Conservation (phyloP, 805 yeast genomes). For the Candida manassasensis region DNA sequence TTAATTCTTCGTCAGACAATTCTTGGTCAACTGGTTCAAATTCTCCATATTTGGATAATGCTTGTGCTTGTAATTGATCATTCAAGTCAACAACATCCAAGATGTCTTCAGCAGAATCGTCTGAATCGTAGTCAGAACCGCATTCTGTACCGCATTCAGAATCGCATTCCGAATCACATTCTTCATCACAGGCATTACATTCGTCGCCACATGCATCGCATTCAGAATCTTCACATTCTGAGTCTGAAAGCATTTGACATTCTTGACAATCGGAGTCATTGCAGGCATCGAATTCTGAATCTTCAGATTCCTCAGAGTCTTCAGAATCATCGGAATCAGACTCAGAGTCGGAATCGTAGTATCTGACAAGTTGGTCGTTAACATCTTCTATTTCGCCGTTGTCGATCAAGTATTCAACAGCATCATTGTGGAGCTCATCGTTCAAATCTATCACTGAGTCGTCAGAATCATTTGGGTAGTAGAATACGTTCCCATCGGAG, state of each 20-base stretch:
- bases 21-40: conserved; percentile 4
- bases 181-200: not conserved
- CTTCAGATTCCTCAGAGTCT: conserved; percentile 10
- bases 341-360: conserved; percentile 23
- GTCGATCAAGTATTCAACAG: conserved; percentile 20
- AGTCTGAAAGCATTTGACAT: not conserved
- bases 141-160: conserved; percentile 8
- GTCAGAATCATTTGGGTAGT: conserved; percentile 12
- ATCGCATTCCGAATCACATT: conserved; percentile 6
- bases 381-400: conserved; percentile 23
- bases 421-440: conserved; percentile 32
- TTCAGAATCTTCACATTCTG: conserved; percentile 4
- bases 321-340: conserved; percentile 9
- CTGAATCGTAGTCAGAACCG: conserved; percentile 6
- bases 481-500: conserved; percentile 8
- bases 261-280: conserved; percentile 14
- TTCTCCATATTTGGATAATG: conserved; percentile 15
- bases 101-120: conserved; percentile 17
- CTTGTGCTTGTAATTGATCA: conserved; percentile 35
- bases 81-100: conserved; percentile 35
- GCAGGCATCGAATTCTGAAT: conserved; percentile 15
- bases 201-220: conserved; percentile 3
- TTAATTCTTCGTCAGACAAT: conserved; percentile 3
- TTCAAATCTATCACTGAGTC: conserved; percentile 24
- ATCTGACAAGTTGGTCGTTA: conserved; percentile 27